These are phyloP conservation scores for Odontarrhena argentea DNA, from an alignment of 345 rosid species.

Conservation along the genomic window DNA sequence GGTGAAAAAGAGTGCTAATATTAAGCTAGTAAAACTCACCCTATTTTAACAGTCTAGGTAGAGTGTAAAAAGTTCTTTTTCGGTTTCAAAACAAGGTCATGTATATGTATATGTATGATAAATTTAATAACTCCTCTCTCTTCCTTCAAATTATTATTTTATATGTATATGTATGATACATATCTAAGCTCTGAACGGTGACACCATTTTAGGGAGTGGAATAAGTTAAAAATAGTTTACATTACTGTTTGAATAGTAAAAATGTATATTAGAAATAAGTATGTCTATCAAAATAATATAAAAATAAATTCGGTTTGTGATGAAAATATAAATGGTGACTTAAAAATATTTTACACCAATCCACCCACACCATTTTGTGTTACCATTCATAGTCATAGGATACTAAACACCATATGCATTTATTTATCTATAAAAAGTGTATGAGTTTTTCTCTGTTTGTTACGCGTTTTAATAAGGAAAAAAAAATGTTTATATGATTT, in stretches of 20 bases:
- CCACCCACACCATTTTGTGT: no score
- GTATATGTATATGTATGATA: not conserved
- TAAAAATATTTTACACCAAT: no score
- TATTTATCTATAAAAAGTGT: not conserved
- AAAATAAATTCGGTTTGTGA: no score
- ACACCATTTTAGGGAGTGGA: no score
- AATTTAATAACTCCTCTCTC: not conserved
- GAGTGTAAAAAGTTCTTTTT: conserved; percentile 25
- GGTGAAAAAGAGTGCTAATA: conserved; percentile 37
- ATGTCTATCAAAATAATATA: no score
- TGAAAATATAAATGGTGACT: no score
- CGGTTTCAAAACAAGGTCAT: not conserved
- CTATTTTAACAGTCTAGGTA: conserved; percentile 4
- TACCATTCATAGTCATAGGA: conserved; percentile 16
- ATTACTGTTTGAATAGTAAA: no score
- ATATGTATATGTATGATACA: not conserved
- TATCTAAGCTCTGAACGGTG: no score
- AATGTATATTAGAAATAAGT: no score
- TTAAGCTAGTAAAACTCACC: conserved; percentile 4
- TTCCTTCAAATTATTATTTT: not conserved
- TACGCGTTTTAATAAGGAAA: conserved; percentile 6
- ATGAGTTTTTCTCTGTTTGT: conserved; percentile 12
- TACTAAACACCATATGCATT: conserved; percentile 16
- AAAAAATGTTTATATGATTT: conserved; percentile 29
- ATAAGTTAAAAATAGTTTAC: no score